Conservation (phyloP, 495 filamentous ascomycete genomes). For the Diplogelasinospora grovesii region DNA sequence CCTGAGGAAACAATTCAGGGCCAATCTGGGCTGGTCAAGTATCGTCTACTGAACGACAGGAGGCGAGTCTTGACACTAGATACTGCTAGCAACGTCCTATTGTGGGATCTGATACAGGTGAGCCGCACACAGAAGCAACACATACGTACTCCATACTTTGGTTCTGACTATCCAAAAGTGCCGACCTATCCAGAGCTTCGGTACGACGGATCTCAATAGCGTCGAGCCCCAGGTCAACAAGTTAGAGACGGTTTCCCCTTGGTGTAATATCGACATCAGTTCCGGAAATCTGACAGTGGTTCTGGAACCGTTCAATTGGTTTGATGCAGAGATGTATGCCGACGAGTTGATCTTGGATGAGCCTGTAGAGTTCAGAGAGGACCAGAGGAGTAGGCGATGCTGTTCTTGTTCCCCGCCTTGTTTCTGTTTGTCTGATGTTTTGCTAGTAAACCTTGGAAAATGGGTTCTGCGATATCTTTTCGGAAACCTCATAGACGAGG, state of each 20-base stretch:
- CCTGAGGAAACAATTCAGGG: slow-evolving; percentile 88
- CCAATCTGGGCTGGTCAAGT: slow-evolving; percentile 91
- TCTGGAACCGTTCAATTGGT: slow-evolving; percentile 90
- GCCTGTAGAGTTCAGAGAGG: slow-evolving; percentile 73
- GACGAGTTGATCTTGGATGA: slow-evolving; percentile 74
- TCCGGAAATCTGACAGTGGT: slow-evolving; percentile 87
- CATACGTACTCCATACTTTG: neutral
- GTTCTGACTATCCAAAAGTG: slow-evolving; percentile 54
- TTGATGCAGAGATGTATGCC: slow-evolving; percentile 95
- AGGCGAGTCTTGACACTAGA: slow-evolving; percentile 84
- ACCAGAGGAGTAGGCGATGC: slow-evolving; percentile 84
- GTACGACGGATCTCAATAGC: slow-evolving; percentile 88
- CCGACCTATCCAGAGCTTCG: slow-evolving; percentile 75
- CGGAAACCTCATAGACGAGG: slow-evolving; percentile 78
- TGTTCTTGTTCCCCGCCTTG: neutral
- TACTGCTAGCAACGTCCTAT: slow-evolving; percentile 88
- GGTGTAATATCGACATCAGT: slow-evolving; percentile 90
- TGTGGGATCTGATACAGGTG: slow-evolving; percentile 90
- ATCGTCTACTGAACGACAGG: slow-evolving; percentile 85
- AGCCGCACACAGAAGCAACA: slow-evolving; percentile 4
- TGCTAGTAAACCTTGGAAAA: slow-evolving; percentile 85
- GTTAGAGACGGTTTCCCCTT: slow-evolving; percentile 79
- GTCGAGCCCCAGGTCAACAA: slow-evolving; percentile 85
- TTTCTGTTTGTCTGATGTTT: slow-evolving; percentile 5
- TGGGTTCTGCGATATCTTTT: slow-evolving; percentile 96